A percentile compares a stretch with the other conserved stretches of the same genome.
Conservation (phyloP, 352 stramenopile genomes). For the Pythium insidiosum region DNA sequence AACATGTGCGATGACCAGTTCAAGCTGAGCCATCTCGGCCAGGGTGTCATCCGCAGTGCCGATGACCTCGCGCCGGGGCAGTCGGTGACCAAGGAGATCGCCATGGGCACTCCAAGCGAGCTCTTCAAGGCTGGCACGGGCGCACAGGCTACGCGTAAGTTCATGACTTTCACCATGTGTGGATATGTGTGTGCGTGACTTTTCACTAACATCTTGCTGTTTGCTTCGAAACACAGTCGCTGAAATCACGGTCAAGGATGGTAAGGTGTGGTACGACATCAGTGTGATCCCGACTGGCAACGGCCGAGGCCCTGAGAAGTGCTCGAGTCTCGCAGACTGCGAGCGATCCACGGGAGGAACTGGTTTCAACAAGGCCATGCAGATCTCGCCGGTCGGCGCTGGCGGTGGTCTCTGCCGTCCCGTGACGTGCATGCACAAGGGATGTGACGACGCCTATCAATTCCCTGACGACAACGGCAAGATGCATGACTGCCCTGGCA, state of each 20-base stretch:
- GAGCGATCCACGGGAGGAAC: slow-evolving; percentile 34
- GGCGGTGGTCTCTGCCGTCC: slow-evolving; percentile 15
- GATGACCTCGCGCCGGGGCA: slow-evolving; percentile 8
- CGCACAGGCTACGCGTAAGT: slow-evolving; percentile 15
- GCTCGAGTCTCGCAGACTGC: slow-evolving; percentile 40
- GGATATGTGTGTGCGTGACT: too few relatives aligned
- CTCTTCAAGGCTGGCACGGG: slow-evolving; percentile 17
- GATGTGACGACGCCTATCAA: slow-evolving; percentile 55
- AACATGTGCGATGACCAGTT: slow-evolving; percentile 17
- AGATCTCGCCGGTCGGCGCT: slow-evolving; percentile 24
- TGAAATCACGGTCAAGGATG: slow-evolving; percentile 9
- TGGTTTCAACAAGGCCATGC: slow-evolving; percentile 65
- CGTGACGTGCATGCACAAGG: slow-evolving; percentile 40
- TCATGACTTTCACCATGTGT: too few relatives aligned
- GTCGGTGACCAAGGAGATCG: slow-evolving; percentile 12
- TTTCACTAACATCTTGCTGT: too few relatives aligned
- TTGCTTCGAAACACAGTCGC: slow-evolving; percentile 16
- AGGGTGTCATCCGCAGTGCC: slow-evolving; percentile 2
- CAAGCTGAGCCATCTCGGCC: slow-evolving; percentile 12
- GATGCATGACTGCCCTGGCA: slow-evolving; percentile 32
- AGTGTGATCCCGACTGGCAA: slow-evolving; percentile 19
- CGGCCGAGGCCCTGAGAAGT: slow-evolving; percentile 22
- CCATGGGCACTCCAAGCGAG: slow-evolving; percentile 1
- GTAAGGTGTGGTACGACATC: slow-evolving; percentile 15
- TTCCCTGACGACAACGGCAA: slow-evolving; percentile 46